phyloP scores from a whole-genome alignment of 2,329 filamentous ascomycete genomes.

The Metarhizium rileyi region DNA sequence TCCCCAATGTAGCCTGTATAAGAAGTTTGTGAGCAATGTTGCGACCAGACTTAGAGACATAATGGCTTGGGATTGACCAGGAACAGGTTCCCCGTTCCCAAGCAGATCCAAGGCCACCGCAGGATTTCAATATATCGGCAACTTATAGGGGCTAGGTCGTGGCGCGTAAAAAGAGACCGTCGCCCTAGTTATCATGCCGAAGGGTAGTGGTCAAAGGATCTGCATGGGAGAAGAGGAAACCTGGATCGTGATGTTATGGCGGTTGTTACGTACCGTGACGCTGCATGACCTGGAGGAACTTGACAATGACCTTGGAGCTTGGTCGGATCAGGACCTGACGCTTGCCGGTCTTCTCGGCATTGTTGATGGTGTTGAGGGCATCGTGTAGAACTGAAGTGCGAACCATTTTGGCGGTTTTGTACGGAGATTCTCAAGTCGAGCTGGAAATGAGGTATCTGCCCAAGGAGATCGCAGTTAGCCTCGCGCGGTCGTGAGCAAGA shows the following conservation, averaged over 20 bases:
- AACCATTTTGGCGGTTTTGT: conserved; percentile 79
- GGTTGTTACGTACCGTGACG: conserved; percentile 85
- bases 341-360: conserved; percentile 99
- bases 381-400: conserved; percentile 99
- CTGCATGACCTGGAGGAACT: conserved; percentile 99
- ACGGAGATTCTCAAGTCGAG: conserved; percentile 72
- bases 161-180: conserved; percentile 59
- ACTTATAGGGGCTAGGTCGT: conserved; percentile 99
- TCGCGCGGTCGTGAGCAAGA: conserved; percentile 52
- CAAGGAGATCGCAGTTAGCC: conserved; percentile 43
- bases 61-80: conserved; percentile 23
- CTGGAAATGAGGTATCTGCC: conserved; percentile 57
- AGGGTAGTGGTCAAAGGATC: conserved; percentile 22
- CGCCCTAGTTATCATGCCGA: conserved; percentile 99
- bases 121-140: conserved; percentile 78
- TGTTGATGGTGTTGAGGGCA: conserved; percentile 99
- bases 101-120: conserved; percentile 76
- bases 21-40: conserved; percentile 58
- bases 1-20: conserved; percentile 89
- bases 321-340: conserved; percentile 98
- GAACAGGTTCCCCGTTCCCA: not conserved
- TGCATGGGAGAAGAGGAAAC: not conserved
- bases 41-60: conserved; percentile 81
- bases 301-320: conserved; percentile 98
- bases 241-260: not conserved